Evolutionary conservation across 306 rosid genomes (phyloP).

Genomic region (Urtica urens): DNA sequence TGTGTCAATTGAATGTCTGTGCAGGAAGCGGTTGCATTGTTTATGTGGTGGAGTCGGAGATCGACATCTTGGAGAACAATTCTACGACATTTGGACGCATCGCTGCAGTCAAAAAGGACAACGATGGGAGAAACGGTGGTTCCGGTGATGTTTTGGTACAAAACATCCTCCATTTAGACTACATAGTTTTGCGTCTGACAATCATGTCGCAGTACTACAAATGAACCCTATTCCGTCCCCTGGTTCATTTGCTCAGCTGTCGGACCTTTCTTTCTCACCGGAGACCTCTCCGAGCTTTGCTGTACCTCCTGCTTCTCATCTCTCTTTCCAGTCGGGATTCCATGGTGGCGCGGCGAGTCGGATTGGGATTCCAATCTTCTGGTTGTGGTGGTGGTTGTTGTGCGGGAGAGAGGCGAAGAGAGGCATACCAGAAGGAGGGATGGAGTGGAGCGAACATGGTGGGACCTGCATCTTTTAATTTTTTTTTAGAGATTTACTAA

Average conservation of each 20-base stretch:
- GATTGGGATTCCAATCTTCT: slow-evolving; percentile 33
- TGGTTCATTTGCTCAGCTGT: slow-evolving; percentile 34
- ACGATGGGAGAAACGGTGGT: slow-evolving; percentile 58
- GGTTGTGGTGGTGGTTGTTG: too few relatives aligned
- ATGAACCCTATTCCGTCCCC: slow-evolving; percentile 7
- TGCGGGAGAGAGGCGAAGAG: too few relatives aligned
- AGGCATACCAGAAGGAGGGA: too few relatives aligned
- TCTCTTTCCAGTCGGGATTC: slow-evolving; percentile 63
- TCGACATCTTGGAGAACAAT: slow-evolving; percentile 38
- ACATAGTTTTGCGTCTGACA: slow-evolving; percentile 28
- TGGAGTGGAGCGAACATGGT: too few relatives aligned
- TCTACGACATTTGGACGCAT: slow-evolving; percentile 36
- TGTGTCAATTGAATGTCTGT: slow-evolving; percentile 26
- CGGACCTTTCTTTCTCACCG: slow-evolving; percentile 50
- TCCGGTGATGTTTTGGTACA: slow-evolving; percentile 52
- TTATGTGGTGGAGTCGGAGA: slow-evolving; percentile 14
- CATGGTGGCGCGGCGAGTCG: slow-evolving; percentile 33
- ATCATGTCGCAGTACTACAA: slow-evolving; percentile 18
- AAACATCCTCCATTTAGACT: slow-evolving; percentile 43
- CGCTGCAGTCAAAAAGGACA: slow-evolving; percentile 55
- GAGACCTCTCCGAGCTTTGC: slow-evolving; percentile 28
- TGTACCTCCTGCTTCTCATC: slow-evolving; percentile 37
- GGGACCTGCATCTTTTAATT: too few relatives aligned
- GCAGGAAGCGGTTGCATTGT: slow-evolving; percentile 28
- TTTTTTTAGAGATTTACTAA: too few relatives aligned